phyloP scores from a whole-genome alignment of 345 rosid genomes.

The Odontarrhena argentea region DNA sequence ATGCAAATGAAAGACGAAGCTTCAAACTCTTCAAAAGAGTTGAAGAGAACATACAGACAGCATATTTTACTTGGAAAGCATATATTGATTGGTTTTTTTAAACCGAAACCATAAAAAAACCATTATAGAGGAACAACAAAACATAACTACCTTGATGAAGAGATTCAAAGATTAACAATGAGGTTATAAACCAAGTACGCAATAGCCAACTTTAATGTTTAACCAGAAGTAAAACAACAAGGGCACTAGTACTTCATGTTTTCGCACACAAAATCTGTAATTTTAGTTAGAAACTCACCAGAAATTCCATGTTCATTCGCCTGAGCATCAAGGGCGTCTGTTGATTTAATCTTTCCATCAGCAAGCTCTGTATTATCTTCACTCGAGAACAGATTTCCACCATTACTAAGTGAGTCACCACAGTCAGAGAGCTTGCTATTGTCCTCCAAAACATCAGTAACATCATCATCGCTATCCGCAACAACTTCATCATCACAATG shows the following conservation, averaged over 20 bases:
- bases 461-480: slow-evolving; percentile 52
- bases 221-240: slow-evolving; percentile 5
- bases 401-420: slow-evolving; percentile 40
- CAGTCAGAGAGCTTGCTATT: slow-evolving; percentile 41
- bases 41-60: neutral
- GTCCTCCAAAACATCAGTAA: slow-evolving; percentile 53
- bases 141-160: neutral
- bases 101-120: neutral
- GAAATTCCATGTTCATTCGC: slow-evolving; percentile 34
- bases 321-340: slow-evolving; percentile 29
- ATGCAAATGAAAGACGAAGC: slow-evolving; percentile 20
- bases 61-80: neutral
- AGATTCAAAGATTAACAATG: neutral
- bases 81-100: neutral
- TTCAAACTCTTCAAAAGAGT: slow-evolving; percentile 15
- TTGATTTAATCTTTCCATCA: slow-evolving; percentile 30
- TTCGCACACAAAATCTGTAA: neutral
- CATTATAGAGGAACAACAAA: neutral
- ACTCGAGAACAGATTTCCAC: slow-evolving; percentile 28
- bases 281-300: slow-evolving; percentile 44
- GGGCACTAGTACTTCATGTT: neutral
- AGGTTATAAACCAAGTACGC: neutral
- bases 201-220: neutral
- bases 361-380: slow-evolving; percentile 29
- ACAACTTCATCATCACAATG: slow-evolving; percentile 31